These are phyloP conservation scores for Taphrina communis DNA, from an alignment of 1,139 yeast species.

Conservation along the genomic window DNA sequence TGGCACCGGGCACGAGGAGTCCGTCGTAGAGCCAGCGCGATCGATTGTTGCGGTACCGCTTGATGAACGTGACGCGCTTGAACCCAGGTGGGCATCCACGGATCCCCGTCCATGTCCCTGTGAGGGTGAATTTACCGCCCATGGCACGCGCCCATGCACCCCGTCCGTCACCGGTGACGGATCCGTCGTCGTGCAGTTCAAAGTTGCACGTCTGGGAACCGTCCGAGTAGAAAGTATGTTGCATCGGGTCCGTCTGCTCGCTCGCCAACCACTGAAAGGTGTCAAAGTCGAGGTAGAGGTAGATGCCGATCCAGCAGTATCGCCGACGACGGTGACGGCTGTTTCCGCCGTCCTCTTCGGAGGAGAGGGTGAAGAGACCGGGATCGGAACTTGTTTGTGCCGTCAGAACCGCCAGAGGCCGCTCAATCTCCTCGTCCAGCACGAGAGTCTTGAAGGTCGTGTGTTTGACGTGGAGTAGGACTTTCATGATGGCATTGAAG, in stretches of 20 bases:
- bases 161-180: conserved; percentile 6
- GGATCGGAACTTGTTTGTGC: background rate
- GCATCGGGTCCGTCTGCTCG: conserved; percentile 2
- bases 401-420: background rate
- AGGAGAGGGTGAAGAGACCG: background rate
- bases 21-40: conserved; percentile 15
- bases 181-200: background rate
- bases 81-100: conserved; percentile 8
- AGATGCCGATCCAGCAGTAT: conserved; percentile 5
- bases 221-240: conserved; percentile 13
- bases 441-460: conserved; percentile 19
- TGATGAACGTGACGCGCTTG: conserved; percentile 5
- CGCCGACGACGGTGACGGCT: background rate
- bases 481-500: conserved; percentile 13
- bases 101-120: conserved; percentile 4
- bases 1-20: conserved; percentile 7
- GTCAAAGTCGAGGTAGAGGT: conserved; percentile 20
- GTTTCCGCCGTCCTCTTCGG: too few relatives aligned
- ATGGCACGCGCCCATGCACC: conserved; percentile 12
- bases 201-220: conserved; percentile 4
- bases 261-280: conserved; percentile 18
- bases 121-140: background rate
- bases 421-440: conserved; percentile 13
- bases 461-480: conserved; percentile 10
- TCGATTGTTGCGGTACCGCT: conserved; percentile 2